Evolutionary conservation across 2,329 filamentous ascomycete species (phyloP), one percentile per base, ranked within the genome.

Genomic region (Laburnicola sp.): DNA sequence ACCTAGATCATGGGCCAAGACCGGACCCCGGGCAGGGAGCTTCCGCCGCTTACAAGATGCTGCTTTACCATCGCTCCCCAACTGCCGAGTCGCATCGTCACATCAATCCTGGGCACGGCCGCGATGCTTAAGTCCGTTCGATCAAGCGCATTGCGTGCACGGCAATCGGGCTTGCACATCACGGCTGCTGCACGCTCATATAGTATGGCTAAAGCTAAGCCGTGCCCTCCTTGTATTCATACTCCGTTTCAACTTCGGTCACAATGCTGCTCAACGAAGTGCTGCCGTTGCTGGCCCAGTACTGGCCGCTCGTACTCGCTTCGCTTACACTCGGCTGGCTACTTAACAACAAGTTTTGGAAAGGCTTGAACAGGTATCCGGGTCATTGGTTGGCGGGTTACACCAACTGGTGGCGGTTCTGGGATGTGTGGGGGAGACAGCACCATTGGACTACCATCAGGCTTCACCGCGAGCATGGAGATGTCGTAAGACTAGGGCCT

Each of bases 361-460:
- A 76, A 62, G 86, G 86, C 4, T 73, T 91, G 51, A 83, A 86
- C 71, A 84, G 81, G 64, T 90, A 89, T 60, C 89, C 89, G 0
- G 89, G 89, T 0, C 88, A 86, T 0, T 77, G 85, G 49, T 64
- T 89, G 36, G 89, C 89, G 21, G 85, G 75, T 3, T 77, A 83
- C 48, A 88, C 86, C 9, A 83, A 93, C 65, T 85, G 83, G 79
- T 93, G 89, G 88, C 80, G 89, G 21, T 83, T 91, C 56, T 79
- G 81, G 63, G 86, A 91, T 60, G 87, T 89, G 1, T 84, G 79
- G 50, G 78, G 80, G 6, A 80, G 83, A 43, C 78, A 82, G 32
- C 82, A 88, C 3, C 86, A 94, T 51, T 72, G 82, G 55, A 90
- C 86, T 0, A 85, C 88, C 53, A 80, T 86, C 38, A 77, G 73